These are phyloP conservation scores for Dothistroma septosporum DNA, from an alignment of 2,329 filamentous ascomycete genomes.

Conservation along the genomic window DNA sequence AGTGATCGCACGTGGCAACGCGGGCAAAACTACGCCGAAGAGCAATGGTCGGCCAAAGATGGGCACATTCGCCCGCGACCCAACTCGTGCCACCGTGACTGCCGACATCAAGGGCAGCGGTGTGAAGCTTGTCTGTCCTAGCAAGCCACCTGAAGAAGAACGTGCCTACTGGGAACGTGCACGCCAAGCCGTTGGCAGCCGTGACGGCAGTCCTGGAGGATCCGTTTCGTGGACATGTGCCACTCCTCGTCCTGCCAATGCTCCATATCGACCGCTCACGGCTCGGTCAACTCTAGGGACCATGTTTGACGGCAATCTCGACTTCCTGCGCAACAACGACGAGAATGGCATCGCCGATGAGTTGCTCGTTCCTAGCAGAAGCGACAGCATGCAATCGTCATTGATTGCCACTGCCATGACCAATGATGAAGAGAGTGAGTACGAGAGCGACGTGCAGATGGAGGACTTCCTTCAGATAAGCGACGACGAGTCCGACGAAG, in stretches of 20 bases:
- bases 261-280: conserved; percentile 30
- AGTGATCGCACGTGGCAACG: conserved; percentile 4
- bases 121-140: conserved; percentile 21
- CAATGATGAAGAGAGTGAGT: conserved; percentile 17
- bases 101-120: conserved; percentile 21
- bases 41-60: conserved; percentile 12
- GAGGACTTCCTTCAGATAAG: conserved; percentile 28
- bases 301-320: conserved; percentile 38
- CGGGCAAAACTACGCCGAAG: not conserved
- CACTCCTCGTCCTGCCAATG: conserved; percentile 18
- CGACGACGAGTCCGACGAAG: conserved; percentile 25
- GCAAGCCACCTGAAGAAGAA: conserved; percentile 18
- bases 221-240: conserved; percentile 23
- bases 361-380: conserved; percentile 34
- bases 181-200: conserved; percentile 24
- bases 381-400: conserved; percentile 41
- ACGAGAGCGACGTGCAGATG: conserved; percentile 24
- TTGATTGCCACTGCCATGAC: conserved; percentile 49
- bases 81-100: conserved; percentile 20
- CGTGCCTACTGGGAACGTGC: conserved; percentile 32
- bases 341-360: conserved; percentile 49
- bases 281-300: conserved; percentile 32
- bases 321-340: conserved; percentile 68
- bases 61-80: conserved; percentile 21
- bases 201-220: conserved; percentile 31